Evolutionary conservation across 2,329 filamentous ascomycete genomes (phyloP), one percentile per base, ranked within the genome.

Genomic region (Microcyclosporella mali): DNA sequence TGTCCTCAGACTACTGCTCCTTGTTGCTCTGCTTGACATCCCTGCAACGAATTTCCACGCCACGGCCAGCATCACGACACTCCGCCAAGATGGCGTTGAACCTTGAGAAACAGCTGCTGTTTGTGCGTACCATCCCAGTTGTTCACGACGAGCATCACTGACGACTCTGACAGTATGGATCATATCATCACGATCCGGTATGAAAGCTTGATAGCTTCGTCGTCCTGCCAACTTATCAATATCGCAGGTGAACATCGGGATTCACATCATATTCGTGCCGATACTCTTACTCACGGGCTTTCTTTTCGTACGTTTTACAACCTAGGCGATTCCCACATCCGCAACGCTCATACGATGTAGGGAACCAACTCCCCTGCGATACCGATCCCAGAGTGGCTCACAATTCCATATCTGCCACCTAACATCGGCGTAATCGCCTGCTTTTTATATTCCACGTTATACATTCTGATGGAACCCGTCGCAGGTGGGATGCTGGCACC

Each of bases 381-480:
- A 37, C 67, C 71, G 2, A 56, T 80, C 6, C 79, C 79, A 30
- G 63, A 73, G 31, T 70, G 67, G 60, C 62, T 80, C 28, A 70
- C 70, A 28, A 63, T 79, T 38, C 70, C 75, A 21, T 71, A 79
- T 59, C 70, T 82, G 19, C 78, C 78, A 30, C 68, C 75, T 19
- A 82, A 82, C 49, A 62, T 74, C 46, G 79, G 76, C 38, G 81
- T 79, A 3, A 69, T 78, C 45, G 70, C 66, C 40, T 73, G 73
- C 32, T 56, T 79, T 8, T 55, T 82, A 19, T 95, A 92, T 67
- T 77, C 84, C 29, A 76, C 76, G 2, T 77, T 95, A 42, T 98
- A 97, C 62, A 75, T 97, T 36, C 77, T 98, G 16, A 82, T 98
- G 59, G 92, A 98, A 62, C 92, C 92, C 1, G 88, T 97, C 1